phyloP scores from a whole-genome alignment of 1,284 basidiomycete species.

The Butyriboletus appendiculatus region DNA sequence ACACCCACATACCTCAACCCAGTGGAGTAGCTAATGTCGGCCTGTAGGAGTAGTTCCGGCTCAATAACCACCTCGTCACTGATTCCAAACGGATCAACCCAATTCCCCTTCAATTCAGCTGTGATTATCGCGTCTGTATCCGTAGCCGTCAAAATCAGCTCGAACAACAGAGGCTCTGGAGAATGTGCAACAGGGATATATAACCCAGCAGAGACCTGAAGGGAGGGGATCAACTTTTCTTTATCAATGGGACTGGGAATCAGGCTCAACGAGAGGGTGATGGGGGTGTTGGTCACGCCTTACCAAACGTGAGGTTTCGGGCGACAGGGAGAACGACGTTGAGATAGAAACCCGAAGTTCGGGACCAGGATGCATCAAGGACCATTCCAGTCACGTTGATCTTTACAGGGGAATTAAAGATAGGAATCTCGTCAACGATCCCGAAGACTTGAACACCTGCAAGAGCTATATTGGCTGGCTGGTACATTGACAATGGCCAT shows the following conservation, averaged over 20 bases:
- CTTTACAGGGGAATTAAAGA: constrained; percentile 5
- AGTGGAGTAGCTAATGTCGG: constrained; percentile 2
- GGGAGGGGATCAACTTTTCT: constrained; percentile 1
- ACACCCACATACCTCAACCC: constrained; percentile 2
- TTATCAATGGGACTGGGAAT: constrained; percentile 3
- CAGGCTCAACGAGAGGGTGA: constrained; percentile 6
- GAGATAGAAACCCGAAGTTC: constrained; percentile 1
- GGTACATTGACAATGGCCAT: not conserved
- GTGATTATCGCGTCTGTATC: not conserved
- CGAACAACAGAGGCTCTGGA: not conserved
- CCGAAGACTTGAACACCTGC: constrained; percentile 11
- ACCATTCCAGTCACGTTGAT: constrained; percentile 3
- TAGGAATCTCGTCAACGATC: constrained; percentile 6
- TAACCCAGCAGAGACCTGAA: constrained; percentile 3
- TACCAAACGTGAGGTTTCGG: constrained; percentile 7
- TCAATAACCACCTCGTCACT: constrained; percentile 5
- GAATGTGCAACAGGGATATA: constrained; percentile 8
- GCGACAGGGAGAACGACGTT: constrained; percentile 5
- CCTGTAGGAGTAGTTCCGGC: not conserved
- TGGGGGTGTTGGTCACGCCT: constrained; percentile 2
- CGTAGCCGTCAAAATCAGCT: constrained; percentile 5
- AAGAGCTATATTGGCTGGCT: not conserved
- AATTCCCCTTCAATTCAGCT: constrained; percentile 4
- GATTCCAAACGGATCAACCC: constrained; percentile 7
- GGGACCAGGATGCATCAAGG: constrained; percentile 9